Percentiles rank a stretch among this genome's conserved stretches.
phyloP scores from a whole-genome alignment of 495 filamentous ascomycete genomes.

The Daldinia bambusicola region DNA sequence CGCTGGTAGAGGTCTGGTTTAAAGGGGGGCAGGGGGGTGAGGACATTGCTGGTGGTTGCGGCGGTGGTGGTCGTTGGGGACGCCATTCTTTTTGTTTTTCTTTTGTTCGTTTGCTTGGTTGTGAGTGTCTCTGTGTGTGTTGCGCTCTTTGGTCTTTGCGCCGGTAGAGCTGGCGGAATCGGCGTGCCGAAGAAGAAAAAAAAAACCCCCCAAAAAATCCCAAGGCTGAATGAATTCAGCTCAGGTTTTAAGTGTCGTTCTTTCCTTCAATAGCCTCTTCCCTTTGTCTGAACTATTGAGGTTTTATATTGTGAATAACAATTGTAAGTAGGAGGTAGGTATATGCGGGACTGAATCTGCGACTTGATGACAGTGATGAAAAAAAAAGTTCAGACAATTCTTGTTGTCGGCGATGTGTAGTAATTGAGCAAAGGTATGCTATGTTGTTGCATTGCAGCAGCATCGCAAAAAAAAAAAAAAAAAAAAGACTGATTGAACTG shows the following conservation, averaged over 20 bases:
- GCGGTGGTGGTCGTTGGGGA: no score
- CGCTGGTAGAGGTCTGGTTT: constrained; percentile 78
- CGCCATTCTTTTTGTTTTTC: constrained; percentile 8
- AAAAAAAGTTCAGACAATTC: constrained; percentile 1
- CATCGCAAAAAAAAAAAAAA: background rate
- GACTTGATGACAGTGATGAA: background rate
- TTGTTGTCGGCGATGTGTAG: background rate
- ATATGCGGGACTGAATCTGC: background rate
- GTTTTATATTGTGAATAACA: background rate
- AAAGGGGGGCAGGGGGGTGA: constrained; percentile 60
- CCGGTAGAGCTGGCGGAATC: background rate
- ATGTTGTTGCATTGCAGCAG: background rate
- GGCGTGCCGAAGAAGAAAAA: background rate
- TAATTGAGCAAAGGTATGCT: constrained; percentile 4
- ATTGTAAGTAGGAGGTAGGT: no score
- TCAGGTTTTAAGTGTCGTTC: background rate
- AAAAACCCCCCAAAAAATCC: no score
- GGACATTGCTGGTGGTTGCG: constrained; percentile 8
- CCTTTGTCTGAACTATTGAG: background rate
- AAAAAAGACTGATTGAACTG: constrained; percentile 19
- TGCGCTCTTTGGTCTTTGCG: background rate
- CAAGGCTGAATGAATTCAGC: no score
- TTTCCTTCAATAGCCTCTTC: background rate
- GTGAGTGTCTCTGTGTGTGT: no score
- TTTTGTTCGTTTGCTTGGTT: no score